These are phyloP conservation scores for Kockiozyma suomiensis DNA, from an alignment of 805 yeast genomes.

Conservation along the genomic window DNA sequence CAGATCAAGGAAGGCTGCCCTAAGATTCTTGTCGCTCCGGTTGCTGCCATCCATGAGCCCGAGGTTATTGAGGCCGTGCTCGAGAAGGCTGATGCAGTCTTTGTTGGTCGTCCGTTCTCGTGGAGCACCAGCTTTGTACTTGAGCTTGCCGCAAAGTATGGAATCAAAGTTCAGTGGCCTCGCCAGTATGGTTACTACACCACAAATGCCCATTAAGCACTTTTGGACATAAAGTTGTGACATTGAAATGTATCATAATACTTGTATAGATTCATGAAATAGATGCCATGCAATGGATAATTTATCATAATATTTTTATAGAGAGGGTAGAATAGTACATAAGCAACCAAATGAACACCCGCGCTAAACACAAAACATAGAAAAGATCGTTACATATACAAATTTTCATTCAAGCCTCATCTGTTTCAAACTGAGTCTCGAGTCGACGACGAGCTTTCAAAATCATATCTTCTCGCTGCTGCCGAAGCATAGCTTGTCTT, in stretches of 20 bases:
- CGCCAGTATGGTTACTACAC: conserved; percentile 37
- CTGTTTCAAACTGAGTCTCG: conserved; percentile 23
- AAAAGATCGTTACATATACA: background rate
- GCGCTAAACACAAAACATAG: background rate
- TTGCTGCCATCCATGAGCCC: conserved; percentile 49
- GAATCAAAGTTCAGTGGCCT: conserved; percentile 47
- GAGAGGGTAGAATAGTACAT: background rate
- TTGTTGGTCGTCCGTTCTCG: conserved; percentile 52
- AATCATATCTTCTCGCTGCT: conserved; percentile 60
- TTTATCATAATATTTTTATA: background rate
- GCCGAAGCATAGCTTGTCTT: conserved; percentile 50
- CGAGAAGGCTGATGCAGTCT: conserved; percentile 51
- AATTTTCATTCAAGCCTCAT: background rate
- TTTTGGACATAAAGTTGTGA: too few species aligned
- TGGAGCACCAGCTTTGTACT: conserved; percentile 55
- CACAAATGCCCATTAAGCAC: background rate
- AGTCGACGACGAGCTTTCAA: conserved; percentile 63
- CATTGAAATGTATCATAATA: too few species aligned
- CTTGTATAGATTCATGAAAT: too few species aligned
- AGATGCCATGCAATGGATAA: too few species aligned
- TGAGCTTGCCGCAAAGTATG: conserved; percentile 55
- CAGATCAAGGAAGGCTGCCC: conserved; percentile 52
- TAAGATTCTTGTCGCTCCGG: conserved; percentile 50
- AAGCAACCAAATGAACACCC: background rate
- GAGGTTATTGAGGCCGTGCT: conserved; percentile 47